Base-by-base conservation (phyloP, 805 yeast species). In the Myxozyma kluyveri region DNA sequence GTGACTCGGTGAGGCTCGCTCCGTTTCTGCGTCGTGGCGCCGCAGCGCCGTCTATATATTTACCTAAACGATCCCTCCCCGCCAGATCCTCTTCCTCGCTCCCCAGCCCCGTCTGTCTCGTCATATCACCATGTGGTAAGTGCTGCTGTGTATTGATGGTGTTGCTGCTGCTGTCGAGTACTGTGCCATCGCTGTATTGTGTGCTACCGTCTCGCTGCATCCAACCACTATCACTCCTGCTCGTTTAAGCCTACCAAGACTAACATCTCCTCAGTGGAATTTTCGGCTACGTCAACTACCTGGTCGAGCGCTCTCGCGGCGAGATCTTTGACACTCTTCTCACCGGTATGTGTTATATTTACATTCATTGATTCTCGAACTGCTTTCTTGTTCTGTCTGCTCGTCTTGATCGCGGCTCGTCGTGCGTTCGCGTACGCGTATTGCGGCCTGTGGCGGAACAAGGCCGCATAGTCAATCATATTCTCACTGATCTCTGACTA, bases 221-320 rank as follows among this genome's bases (percentile, higher is more conserved):
- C 36, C 22, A n/a, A n/a, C n/a, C n/a, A n/a, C n/a, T n/a, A n/a
- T n/a, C n/a, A n/a, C n/a, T n/a, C n/a, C n/a, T n/a, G n/a, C n/a
- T n/a, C n/a, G n/a, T n/a, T n/a, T n/a, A n/a, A n/a, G n/a, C n/a
- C n/a, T n/a, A n/a, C 12, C 17, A 21, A 14, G 24, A 24, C 33
- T 38, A 3, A 22, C 23, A 37, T 48, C 14, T 17, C 3, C 29
- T 12, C 64, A 73, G 99, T 81, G 99, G 99, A 70, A 93, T 93
- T 69, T 93, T 93, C 72, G 99, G 99, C 61, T 93, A 93, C 73
- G 90, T 93, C 63, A 93, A 93, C 79, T 93, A 87, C 71, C 79
- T 91, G 68, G 96, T 88, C 54, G 96, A 89, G 63, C 87, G 82
- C 69, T 76, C 89, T 48, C 80, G 98, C 72, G 97, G 96, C 44